Evolutionary conservation across 192 early-diverging fungal genomes (phyloP).

Genomic region (Coemansia pectinata): DNA sequence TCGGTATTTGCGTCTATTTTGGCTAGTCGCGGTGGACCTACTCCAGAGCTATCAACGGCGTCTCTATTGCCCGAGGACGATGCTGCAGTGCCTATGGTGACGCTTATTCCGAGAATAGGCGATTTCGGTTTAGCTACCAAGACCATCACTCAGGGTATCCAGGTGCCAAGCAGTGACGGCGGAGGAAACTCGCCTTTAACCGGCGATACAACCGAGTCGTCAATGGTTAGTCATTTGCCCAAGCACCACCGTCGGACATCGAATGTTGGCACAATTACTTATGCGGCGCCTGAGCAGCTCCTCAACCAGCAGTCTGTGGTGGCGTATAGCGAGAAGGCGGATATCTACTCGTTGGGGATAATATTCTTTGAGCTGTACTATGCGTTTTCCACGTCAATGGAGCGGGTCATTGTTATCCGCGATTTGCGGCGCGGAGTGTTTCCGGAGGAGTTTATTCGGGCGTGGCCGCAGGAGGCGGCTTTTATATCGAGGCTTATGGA

Average conservation of each 20-base stretch:
- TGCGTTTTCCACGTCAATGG: conserved; percentile 88
- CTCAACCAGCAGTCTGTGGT: conserved; percentile 26
- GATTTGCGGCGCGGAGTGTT: conserved; percentile 76
- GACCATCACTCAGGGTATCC: conserved; percentile 21
- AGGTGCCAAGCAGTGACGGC: not conserved
- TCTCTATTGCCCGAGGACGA: not conserved
- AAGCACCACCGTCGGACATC: conserved; percentile 64
- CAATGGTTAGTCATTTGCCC: not conserved
- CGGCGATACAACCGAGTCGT: not conserved
- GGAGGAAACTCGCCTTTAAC: not conserved
- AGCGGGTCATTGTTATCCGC: conserved; percentile 71
- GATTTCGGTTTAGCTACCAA: conserved; percentile 95
- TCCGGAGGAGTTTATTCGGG: conserved; percentile 63
- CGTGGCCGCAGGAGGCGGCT: conserved; percentile 64
- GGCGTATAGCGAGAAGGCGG: conserved; percentile 76
- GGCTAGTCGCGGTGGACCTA: conserved; percentile 17
- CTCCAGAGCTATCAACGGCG: not conserved
- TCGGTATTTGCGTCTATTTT: conserved; percentile 41
- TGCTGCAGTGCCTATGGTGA: conserved; percentile 19
- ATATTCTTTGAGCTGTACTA: conserved; percentile 95
- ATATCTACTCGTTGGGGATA: conserved; percentile 96
- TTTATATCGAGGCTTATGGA: conserved; percentile 84
- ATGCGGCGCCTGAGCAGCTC: conserved; percentile 72
- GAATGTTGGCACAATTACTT: conserved; percentile 91
- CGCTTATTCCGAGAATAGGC: conserved; percentile 68